Conservation (phyloP, 352 stramenopile species). For the Phytophthora macrochlamydospora region DNA sequence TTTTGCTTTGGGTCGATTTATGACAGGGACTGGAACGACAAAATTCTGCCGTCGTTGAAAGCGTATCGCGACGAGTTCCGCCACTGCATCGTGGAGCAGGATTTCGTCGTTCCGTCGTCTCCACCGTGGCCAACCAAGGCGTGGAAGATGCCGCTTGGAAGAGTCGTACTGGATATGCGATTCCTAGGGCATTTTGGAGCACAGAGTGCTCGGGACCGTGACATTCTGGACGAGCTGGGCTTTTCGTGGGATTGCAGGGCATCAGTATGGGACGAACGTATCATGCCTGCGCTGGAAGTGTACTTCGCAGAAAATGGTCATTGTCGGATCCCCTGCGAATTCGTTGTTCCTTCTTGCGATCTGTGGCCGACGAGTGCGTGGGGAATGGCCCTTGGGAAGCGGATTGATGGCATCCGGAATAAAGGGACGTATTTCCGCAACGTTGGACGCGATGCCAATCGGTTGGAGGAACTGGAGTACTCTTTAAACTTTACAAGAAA, state of each 20-base stretch:
- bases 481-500: not conserved
- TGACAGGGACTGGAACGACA: conserved; percentile 44
- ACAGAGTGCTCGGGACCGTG: conserved; percentile 42
- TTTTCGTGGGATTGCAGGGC: conserved; percentile 44
- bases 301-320: conserved; percentile 39
- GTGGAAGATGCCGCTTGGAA: conserved; percentile 37
- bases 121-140: conserved; percentile 32
- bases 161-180: conserved; percentile 31
- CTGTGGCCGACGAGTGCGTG: conserved; percentile 40
- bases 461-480: conserved; percentile 32
- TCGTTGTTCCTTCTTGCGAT: conserved; percentile 23
- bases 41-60: conserved; percentile 39
- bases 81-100: conserved; percentile 31
- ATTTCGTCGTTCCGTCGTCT: conserved; percentile 19
- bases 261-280: conserved; percentile 36
- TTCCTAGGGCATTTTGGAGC: conserved; percentile 35
- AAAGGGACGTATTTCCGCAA: conserved; percentile 34
- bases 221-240: conserved; percentile 35
- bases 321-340: conserved; percentile 20
- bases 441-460: conserved; percentile 23
- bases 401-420: conserved; percentile 13
- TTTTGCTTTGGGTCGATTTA: conserved; percentile 48
- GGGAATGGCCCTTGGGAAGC: conserved; percentile 11
- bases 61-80: conserved; percentile 27
- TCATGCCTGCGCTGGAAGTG: conserved; percentile 39